These are phyloP conservation scores for Vitis hybrid DNA, from an alignment of 177 flowering plant genomes.

Conservation along the genomic window DNA sequence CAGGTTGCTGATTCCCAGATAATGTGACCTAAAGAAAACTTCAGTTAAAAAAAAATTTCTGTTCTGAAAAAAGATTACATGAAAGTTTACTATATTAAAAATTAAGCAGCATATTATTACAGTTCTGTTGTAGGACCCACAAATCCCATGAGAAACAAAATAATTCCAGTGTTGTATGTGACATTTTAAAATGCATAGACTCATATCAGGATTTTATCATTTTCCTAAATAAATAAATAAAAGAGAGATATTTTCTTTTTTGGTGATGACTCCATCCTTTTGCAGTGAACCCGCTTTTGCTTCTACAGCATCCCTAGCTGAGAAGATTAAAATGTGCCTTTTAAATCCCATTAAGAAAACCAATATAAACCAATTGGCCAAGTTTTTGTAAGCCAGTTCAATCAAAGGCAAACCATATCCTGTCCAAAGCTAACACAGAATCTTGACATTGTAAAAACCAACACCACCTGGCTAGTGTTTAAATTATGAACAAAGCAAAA, in stretches of 20 bases:
- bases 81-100: no score
- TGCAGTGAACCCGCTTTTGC: not conserved
- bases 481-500: not conserved
- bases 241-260: not conserved
- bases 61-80: no score
- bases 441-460: no score
- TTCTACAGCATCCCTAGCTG: not conserved
- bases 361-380: not conserved
- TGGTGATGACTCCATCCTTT: not conserved
- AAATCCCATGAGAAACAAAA: no score
- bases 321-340: not conserved
- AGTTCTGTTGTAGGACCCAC: no score
- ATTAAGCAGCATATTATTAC: no score
- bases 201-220: not conserved
- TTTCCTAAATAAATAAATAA: no score
- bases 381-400: not conserved
- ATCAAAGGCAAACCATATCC: not conserved
- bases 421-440: not conserved
- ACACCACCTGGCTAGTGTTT: no score
- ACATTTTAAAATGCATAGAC: not conserved
- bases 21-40: constrained; percentile 62
- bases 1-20: constrained; percentile 94
- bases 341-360: not conserved
- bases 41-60: not conserved
- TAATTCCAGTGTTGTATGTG: no score